Evolutionary conservation across 208 protist genomes (phyloP).

Genomic region (Crithidia acanthocephali): DNA sequence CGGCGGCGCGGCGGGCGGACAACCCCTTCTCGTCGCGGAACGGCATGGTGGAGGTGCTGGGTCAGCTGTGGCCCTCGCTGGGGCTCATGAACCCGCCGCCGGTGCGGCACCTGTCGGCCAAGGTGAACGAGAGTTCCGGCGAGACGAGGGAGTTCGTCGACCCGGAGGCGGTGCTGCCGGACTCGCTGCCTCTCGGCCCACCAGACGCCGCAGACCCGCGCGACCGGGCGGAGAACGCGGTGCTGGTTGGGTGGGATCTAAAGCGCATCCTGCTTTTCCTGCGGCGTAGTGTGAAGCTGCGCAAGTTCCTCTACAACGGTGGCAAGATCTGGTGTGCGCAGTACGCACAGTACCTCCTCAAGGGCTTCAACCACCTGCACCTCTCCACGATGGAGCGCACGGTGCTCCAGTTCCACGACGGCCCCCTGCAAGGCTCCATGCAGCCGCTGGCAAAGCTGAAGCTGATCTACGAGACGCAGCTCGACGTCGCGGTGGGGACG

Average conservation of each 20-base stretch:
- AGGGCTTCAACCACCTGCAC: conserved; percentile 85
- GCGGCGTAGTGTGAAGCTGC: conserved; percentile 60
- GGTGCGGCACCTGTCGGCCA: conserved; percentile 45
- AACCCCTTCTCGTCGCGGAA: conserved; percentile 88
- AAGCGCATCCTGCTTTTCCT: conserved; percentile 89
- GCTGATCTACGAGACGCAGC: conserved; percentile 91
- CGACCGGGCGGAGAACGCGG: conserved; percentile 56
- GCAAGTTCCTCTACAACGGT: conserved; percentile 76
- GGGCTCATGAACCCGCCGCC: conserved; percentile 50
- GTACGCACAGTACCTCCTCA: conserved; percentile 93
- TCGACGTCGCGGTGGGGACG: conserved; percentile 78
- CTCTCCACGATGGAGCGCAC: conserved; percentile 87
- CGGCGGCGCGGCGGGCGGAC: conserved; percentile 83
- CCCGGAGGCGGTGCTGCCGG: conserved; percentile 66
- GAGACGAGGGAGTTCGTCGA: conserved; percentile 61
- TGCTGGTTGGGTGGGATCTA: conserved; percentile 87
- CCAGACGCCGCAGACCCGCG: conserved; percentile 35
- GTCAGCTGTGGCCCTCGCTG: conserved; percentile 80
- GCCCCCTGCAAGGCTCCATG: conserved; percentile 58
- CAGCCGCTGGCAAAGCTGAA: conserved; percentile 82
- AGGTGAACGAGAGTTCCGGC: conserved; percentile 36
- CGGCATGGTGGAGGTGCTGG: conserved; percentile 73
- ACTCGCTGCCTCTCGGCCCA: conserved; percentile 49
- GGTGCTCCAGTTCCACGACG: conserved; percentile 85
- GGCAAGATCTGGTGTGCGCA: conserved; percentile 91